phyloP scores from a whole-genome alignment of 768 basidiomycete species.

The Trametopsis cervina region DNA sequence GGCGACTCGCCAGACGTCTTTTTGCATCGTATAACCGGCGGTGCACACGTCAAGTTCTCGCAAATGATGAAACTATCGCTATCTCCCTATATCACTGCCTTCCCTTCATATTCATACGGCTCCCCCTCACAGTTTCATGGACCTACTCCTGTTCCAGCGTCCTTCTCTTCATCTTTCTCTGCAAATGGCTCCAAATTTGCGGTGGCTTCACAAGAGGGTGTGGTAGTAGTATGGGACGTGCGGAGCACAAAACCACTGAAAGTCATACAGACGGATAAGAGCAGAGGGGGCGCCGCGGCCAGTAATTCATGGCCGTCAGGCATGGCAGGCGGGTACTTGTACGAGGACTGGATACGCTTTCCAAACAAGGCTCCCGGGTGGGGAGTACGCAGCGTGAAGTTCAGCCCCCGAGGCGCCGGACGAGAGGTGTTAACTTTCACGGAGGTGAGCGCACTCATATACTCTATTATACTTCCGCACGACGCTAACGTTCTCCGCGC shows the following conservation, averaged over 20 bases:
- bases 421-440: conserved; percentile 85
- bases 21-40: conserved; percentile 71
- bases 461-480: too few species aligned
- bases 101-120: conserved; percentile 23
- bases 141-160: conserved; percentile 44
- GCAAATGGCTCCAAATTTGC: conserved; percentile 73
- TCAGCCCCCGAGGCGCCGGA: conserved; percentile 55
- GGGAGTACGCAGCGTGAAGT: conserved; percentile 84
- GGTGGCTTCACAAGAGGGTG: conserved; percentile 76
- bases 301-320: conserved; percentile 26
- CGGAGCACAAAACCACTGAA: conserved; percentile 65
- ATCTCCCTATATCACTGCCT: conserved; percentile 40
- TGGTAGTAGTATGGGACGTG: conserved; percentile 79
- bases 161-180: conserved; percentile 78
- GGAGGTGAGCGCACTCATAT: conserved; percentile 47
- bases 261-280: conserved; percentile 51
- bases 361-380: conserved; percentile 58
- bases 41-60: conserved; percentile 51
- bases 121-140: conserved; percentile 7
- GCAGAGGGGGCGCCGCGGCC: conserved; percentile 19
- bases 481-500: too few species aligned
- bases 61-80: conserved; percentile 64
- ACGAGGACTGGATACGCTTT: conserved; percentile 60
- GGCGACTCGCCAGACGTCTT: conserved; percentile 87
- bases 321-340: conserved; percentile 44